Conservation (phyloP, 345 rosid species). For the Stellera chamaejasme region DNA sequence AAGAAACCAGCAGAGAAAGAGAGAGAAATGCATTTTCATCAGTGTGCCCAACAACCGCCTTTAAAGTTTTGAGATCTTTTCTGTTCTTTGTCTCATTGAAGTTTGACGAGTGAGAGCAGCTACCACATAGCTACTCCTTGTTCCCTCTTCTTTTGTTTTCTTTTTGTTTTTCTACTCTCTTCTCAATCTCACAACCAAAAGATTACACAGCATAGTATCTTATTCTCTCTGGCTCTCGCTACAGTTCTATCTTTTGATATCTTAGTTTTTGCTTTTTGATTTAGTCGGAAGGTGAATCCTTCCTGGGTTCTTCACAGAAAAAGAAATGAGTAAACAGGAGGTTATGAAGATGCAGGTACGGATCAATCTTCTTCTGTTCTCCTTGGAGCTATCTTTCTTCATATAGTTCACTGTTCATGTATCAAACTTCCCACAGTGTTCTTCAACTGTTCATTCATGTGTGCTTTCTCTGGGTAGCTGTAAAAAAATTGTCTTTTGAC, state of each 20-base stretch:
- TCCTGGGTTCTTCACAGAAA: constrained; percentile 16
- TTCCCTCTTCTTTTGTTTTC: background rate
- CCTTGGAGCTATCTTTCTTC: no score
- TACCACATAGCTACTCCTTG: no score
- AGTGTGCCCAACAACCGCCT: constrained; percentile 32
- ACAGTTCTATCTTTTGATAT: background rate
- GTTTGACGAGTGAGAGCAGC: no score
- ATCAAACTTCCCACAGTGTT: constrained; percentile 6
- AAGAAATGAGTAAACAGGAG: constrained; percentile 65
- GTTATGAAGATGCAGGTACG: constrained; percentile 72
- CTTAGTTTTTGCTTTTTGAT: background rate
- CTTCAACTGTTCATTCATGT: background rate
- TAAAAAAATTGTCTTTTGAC: background rate
- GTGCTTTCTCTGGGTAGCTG: background rate
- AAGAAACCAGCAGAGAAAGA: background rate
- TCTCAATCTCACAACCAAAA: background rate
- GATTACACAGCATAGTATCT: background rate
- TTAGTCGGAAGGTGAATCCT: background rate
- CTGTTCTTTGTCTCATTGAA: background rate
- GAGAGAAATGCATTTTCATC: no score
- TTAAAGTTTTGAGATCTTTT: constrained; percentile 12
- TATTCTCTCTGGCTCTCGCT: constrained; percentile 5
- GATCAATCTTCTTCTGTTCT: background rate
- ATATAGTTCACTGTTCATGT: background rate
- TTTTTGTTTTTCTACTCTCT: constrained; percentile 1